phyloP scores from a whole-genome alignment of 208 protist species.

The Herpetomonas samuelpessoai region DNA sequence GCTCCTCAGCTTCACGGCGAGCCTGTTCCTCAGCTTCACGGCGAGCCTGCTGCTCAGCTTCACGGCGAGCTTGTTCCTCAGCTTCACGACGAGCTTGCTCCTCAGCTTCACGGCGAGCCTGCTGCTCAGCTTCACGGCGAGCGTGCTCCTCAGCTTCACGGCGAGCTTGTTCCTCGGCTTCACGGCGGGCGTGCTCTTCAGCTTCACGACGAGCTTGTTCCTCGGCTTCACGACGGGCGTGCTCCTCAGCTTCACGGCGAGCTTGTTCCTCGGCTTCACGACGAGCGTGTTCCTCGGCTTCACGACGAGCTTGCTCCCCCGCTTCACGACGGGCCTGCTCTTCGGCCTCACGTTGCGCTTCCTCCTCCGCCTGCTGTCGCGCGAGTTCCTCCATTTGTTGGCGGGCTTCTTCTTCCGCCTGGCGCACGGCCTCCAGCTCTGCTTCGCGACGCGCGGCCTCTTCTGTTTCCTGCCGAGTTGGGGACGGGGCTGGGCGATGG shows the following conservation, averaged over 20 bases:
- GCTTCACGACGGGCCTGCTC: constrained; percentile 13
- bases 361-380: constrained; percentile 11
- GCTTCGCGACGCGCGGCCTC: not conserved
- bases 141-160: not conserved
- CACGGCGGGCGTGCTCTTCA: constrained; percentile 8
- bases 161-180: not conserved
- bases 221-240: constrained; percentile 20
- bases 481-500: not conserved
- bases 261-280: constrained; percentile 18
- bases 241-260: constrained; percentile 15
- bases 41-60: constrained; percentile 18
- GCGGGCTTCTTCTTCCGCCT: constrained; percentile 12
- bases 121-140: not conserved
- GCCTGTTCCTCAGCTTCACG: constrained; percentile 19
- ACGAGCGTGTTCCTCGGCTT: constrained; percentile 15
- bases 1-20: constrained; percentile 16
- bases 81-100: constrained; percentile 8
- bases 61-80: constrained; percentile 9
- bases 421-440: constrained; percentile 1
- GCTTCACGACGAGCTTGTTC: constrained; percentile 13
- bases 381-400: constrained; percentile 5
- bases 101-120: constrained; percentile 8
- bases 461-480: not conserved
- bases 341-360: constrained; percentile 20
- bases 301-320: constrained; percentile 14